Percentiles rank a stretch among this genome's conserved stretches.
phyloP scores from a whole-genome alignment of 345 rosid genomes.

The Hibiscus syriacus region DNA sequence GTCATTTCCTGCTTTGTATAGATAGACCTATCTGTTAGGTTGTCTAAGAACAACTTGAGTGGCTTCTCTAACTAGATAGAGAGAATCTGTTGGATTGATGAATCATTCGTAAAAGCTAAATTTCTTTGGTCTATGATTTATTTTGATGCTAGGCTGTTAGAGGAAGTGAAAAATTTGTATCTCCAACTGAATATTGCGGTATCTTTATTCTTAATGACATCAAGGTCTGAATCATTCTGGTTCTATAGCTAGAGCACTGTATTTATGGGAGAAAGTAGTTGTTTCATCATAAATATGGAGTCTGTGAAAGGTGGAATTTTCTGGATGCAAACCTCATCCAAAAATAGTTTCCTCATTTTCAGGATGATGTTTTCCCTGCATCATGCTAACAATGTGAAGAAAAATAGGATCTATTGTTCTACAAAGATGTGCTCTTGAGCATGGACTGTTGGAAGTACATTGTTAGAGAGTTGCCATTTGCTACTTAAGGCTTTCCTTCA shows the following conservation, averaged over 20 bases:
- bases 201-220: too few relatives aligned
- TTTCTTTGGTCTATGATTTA: background rate
- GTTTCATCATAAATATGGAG: background rate
- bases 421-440: background rate
- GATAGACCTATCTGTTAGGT: background rate
- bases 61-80: too few relatives aligned
- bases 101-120: background rate
- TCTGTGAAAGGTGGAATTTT: background rate
- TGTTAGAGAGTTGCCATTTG: background rate
- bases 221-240: background rate
- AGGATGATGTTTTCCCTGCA: background rate
- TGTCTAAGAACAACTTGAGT: background rate
- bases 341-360: background rate
- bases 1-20: conserved; percentile 6
- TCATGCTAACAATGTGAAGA: background rate
- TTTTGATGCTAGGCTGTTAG: background rate
- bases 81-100: background rate
- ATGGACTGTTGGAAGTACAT: background rate
- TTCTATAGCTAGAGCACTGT: background rate
- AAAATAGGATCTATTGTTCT: background rate
- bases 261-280: background rate
- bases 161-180: background rate
- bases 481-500: background rate
- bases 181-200: too few relatives aligned
- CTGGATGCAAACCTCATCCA: background rate